These are phyloP conservation scores for Hypoxylon lenormandii DNA, from an alignment of 495 filamentous ascomycete genomes.

Conservation along the genomic window DNA sequence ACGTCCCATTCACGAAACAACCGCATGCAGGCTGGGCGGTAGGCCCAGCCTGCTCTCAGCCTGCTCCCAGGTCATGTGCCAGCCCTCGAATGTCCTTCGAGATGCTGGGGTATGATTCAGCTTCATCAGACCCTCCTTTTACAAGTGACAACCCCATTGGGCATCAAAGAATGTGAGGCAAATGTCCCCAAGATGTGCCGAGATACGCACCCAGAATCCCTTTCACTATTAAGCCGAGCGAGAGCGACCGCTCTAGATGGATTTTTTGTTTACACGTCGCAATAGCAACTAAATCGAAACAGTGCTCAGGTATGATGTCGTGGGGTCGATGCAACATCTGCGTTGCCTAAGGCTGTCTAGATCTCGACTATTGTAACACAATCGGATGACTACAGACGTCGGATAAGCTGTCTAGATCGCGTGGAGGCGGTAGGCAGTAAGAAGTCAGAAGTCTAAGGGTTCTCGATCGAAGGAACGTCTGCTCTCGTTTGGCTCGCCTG, in stretches of 20 bases:
- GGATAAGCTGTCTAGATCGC: conserved; percentile 2
- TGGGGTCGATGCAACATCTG: conserved; percentile 16
- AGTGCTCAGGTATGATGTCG: conserved; percentile 11
- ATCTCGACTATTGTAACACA: conserved; percentile 10
- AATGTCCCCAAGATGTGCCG: conserved; percentile 8
- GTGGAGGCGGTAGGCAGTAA: no score
- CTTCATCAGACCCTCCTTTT: conserved; percentile 17
- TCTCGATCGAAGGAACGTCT: conserved; percentile 3
- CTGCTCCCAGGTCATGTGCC: conserved; percentile 8
- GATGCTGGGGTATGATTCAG: conserved; percentile 18
- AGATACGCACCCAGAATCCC: conserved; percentile 3
- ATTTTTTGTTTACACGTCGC: conserved; percentile 13
- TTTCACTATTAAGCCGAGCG: conserved; percentile 10
- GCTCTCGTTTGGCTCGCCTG: conserved; percentile 8
- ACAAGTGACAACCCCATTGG: conserved; percentile 26
- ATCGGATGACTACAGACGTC: not conserved
- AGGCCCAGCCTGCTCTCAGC: no score
- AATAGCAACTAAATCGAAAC: conserved; percentile 14
- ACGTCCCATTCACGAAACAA: conserved; percentile 18
- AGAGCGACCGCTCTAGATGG: conserved; percentile 18
- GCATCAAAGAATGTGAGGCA: conserved; percentile 23
- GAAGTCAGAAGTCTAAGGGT: conserved; percentile 16
- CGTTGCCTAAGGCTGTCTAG: conserved; percentile 26
- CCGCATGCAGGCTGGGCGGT: conserved; percentile 10
- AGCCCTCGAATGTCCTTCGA: conserved; percentile 16